Evolutionary conservation across 768 basidiomycete species (phyloP).

Genomic region (Daedaleopsis nitida): DNA sequence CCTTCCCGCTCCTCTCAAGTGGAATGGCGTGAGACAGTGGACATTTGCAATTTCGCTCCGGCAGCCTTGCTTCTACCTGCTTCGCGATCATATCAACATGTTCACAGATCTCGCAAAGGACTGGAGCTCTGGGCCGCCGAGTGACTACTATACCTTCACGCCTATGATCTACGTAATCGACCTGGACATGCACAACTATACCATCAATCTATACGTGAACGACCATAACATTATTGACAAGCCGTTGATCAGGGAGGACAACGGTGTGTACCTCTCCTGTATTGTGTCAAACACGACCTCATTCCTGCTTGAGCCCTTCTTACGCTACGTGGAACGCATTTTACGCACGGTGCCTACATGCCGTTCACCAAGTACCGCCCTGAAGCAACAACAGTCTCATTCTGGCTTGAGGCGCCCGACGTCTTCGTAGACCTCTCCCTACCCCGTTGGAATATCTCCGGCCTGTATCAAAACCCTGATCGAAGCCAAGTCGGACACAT

Average conservation of each 20-base stretch:
- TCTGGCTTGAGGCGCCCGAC: conserved; percentile 62
- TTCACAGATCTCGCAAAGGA: conserved; percentile 91
- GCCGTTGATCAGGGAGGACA: conserved; percentile 78
- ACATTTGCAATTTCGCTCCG: conserved; percentile 69
- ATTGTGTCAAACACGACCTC: not conserved
- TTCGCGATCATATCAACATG: conserved; percentile 95
- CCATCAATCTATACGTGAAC: conserved; percentile 82
- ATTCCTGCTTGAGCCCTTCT: conserved; percentile 60
- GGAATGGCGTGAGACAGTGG: conserved; percentile 86
- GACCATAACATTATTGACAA: conserved; percentile 97
- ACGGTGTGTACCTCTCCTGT: conserved; percentile 52
- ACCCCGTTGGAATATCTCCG: conserved; percentile 89
- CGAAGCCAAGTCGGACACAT: conserved; percentile 66
- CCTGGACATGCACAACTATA: conserved; percentile 73
- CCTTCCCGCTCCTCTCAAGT: conserved; percentile 78
- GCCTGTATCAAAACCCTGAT: conserved; percentile 61
- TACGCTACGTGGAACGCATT: conserved; percentile 57
- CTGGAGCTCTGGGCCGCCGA: conserved; percentile 83
- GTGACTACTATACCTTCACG: conserved; percentile 79
- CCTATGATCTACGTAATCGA: conserved; percentile 78
- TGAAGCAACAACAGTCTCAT: conserved; percentile 64
- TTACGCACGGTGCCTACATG: conserved; percentile 56
- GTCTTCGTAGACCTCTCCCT: conserved; percentile 61
- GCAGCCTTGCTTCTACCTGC: conserved; percentile 71
- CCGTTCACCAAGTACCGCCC: conserved; percentile 76